Evolutionary conservation across 805 yeast species (phyloP), one percentile per base, ranked within the genome.

Genomic region (Brettanomyces bruxellensis): DNA sequence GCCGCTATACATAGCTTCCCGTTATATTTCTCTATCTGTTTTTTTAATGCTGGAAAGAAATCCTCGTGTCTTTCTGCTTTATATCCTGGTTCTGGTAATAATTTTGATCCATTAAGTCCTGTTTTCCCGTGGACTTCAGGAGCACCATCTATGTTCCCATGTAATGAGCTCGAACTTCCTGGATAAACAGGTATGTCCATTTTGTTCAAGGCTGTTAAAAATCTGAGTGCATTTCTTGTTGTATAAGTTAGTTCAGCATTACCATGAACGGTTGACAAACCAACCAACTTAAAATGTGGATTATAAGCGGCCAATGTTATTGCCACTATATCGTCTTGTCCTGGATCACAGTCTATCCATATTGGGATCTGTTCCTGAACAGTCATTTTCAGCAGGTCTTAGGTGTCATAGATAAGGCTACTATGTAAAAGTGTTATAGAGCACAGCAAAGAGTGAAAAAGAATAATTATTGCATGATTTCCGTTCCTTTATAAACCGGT

Each of bases 291-390:
- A 62, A 78, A 76, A 25, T 71, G 64, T 0, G 87, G 85, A 51
- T 79, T 75, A 56, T 73, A 76, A 6, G 77, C 67, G 0, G 86
- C 78, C 25, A 88, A 52, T 8, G 85, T 65, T 6, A 88, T 69
- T 4, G 93, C 95, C 40, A 86, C 73, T 1, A 86, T 82, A 56
- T 88, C 96, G 58, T 88, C 96, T 56, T 84, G 93, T 1, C 96
- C 95, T 0, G 95, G 95, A 58, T 88, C 96, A 62, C 96, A 88
- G 64, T 88, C 96, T 11, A 88, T 62, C 95, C 95, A 88, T 4
- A 88, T 56, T 0, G 95, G 95, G 22, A 80, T 75, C 8, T 18
- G 38, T 12, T 6, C 23, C 23, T 35, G 23, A 8, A 35, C 38
- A 18, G n/a, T 35, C 38, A 35, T 35, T 35, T 35, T 35, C 18